Conservation (phyloP, 305 asterid genomes). For the Fraxinus velutina region DNA sequence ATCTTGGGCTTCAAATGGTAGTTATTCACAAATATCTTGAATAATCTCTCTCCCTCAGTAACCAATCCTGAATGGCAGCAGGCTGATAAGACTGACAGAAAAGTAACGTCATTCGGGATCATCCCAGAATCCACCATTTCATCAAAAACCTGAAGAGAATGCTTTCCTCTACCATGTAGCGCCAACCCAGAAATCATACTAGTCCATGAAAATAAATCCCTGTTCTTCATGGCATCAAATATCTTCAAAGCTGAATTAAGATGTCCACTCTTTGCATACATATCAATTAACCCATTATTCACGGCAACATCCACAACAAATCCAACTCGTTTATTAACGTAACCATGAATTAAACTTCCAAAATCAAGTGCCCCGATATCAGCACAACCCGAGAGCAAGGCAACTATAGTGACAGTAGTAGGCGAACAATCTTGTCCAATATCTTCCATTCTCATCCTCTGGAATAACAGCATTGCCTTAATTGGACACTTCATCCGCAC, state of each 20-base stretch:
- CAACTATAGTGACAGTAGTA: constrained; percentile 60
- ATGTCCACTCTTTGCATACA: constrained; percentile 70
- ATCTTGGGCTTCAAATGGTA: constrained; percentile 40
- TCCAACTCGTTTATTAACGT: constrained; percentile 47
- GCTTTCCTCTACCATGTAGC: constrained; percentile 56
- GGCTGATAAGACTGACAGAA: constrained; percentile 60
- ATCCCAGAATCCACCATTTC: constrained; percentile 57
- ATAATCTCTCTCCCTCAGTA: constrained; percentile 53
- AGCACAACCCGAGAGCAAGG: constrained; percentile 77
- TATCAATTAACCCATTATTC: constrained; percentile 66
- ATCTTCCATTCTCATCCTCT: constrained; percentile 52
- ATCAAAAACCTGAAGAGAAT: constrained; percentile 51
- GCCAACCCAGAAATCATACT: constrained; percentile 70
- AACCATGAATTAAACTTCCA: constrained; percentile 62
- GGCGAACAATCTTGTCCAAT: constrained; percentile 36
- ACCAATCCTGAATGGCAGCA: constrained; percentile 76
- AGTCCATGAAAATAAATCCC: constrained; percentile 72
- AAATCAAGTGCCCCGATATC: constrained; percentile 73
- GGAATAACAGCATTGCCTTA: constrained; percentile 53
- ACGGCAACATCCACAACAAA: constrained; percentile 44
- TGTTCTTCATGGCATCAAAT: constrained; percentile 41
- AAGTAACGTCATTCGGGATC: constrained; percentile 59
- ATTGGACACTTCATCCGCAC: constrained; percentile 52
- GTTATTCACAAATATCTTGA: constrained; percentile 32
- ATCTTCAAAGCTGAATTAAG: constrained; percentile 50